Evolutionary conservation across 208 protist genomes (phyloP), one percentile per base, ranked within the genome.

Genomic region (Naegleria gruberi): DNA sequence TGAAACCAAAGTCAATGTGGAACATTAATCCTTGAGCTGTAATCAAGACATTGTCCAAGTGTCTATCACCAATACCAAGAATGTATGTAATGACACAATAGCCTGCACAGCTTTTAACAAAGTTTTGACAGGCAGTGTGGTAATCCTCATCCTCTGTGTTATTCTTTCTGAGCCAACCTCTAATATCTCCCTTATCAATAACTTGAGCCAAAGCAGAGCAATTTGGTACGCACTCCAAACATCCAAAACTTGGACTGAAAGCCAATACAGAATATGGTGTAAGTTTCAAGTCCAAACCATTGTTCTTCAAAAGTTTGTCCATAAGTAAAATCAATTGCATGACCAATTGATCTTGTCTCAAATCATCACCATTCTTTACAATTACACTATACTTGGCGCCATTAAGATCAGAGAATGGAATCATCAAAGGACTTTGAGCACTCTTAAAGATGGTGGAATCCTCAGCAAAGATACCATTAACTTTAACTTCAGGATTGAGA

Each of bases 81-180:
- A 99, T 96, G 92, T 98, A 99, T 6, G 97, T 99, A 91, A 99
- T 96, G 34, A 99, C 97, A 91, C 94, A 97, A 94, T 99, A 99
- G 45, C 97, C 98, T 30, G 97, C 98, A 91, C 97, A 98, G 94
- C 97, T 98, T 89, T 95, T 96, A 42, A 98, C 96, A 94, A 98
- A 99, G 45, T 94, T 98, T 89, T 97, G 34, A 55, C 19, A 43
- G 4, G 45, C 45, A 34, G 57, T 40, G 15, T 65, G 17, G 12
- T 43, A 55, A 8, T 46, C 41, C 12, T 88, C 45, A 40, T 88
- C 45, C 17, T 84, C 42, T 26, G 34, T 41, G 26, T 88, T 88
- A 7, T 88, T 6, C 42, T 88, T 40, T 88, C 34, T 4, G 5
- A 88, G 19, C 26, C 37, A 88, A 17, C 37, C 23, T 30, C 37